Percentiles rank a stretch among this genome's conserved stretches.
Evolutionary conservation across 2,329 filamentous ascomycete species (phyloP).

Genomic region (Phyllosticta citriasiana): DNA sequence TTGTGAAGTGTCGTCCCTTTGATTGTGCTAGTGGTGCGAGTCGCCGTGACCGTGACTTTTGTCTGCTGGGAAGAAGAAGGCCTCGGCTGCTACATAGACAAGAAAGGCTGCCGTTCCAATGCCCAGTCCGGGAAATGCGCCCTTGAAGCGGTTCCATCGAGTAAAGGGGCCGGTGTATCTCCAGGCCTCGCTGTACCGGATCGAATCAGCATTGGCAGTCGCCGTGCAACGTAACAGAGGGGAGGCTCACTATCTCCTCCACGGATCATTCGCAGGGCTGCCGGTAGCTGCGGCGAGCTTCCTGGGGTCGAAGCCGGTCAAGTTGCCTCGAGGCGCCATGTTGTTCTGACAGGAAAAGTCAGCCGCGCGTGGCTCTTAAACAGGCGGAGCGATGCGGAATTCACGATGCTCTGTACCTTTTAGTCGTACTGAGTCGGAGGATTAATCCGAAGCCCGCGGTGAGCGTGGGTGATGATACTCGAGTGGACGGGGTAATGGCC

Average conservation of each 20-base stretch:
- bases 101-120: slow-evolving; percentile 88
- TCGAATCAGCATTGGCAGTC: neutral
- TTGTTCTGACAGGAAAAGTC: slow-evolving; percentile 16
- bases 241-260: slow-evolving; percentile 48
- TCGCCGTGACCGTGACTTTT: slow-evolving; percentile 22
- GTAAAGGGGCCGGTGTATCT: slow-evolving; percentile 83
- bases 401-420: neutral
- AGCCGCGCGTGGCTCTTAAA: neutral
- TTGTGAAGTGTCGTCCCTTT: neutral
- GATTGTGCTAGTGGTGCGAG: slow-evolving; percentile 15
- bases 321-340: slow-evolving; percentile 54
- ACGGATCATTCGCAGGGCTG: slow-evolving; percentile 50
- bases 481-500: neutral
- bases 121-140: slow-evolving; percentile 79
- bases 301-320: slow-evolving; percentile 86
- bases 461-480: neutral
- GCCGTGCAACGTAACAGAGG: neutral
- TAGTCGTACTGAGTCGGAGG: neutral
- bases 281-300: slow-evolving; percentile 66
- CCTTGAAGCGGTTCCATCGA: slow-evolving; percentile 80
- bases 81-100: slow-evolving; percentile 81
- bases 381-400: neutral
- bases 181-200: slow-evolving; percentile 70
- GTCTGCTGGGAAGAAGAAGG: slow-evolving; percentile 68
- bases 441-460: neutral